Conservation (phyloP, 306 rosid genomes). For the Cicer arietinum region DNA sequence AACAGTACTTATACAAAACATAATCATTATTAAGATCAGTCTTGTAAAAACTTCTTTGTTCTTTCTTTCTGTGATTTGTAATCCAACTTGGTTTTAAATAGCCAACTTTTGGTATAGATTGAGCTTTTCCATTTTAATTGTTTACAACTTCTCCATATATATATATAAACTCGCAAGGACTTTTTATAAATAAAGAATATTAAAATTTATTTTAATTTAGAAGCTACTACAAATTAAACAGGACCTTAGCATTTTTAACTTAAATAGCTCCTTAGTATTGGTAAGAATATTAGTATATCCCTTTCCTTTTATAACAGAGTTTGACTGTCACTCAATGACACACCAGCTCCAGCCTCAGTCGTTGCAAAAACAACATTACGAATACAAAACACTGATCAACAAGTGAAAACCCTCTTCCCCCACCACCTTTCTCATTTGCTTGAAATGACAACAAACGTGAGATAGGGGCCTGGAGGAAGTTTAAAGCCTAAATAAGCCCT, state of each 20-base stretch:
- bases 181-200: too few species aligned
- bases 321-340: conserved; percentile 30
- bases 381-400: conserved; percentile 35
- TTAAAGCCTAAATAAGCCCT: conserved; percentile 34
- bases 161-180: too few species aligned
- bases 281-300: background rate
- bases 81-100: background rate
- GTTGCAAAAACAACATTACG: conserved; percentile 9
- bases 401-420: conserved; percentile 28
- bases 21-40: background rate
- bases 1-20: background rate
- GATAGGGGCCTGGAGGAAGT: conserved; percentile 33
- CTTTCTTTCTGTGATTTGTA: too few species aligned
- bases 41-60: background rate
- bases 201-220: background rate
- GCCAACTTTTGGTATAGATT: background rate
- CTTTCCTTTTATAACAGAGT: conserved; percentile 9
- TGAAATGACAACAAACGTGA: conserved; percentile 37
- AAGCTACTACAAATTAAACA: background rate
- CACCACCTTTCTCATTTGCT: conserved; percentile 9
- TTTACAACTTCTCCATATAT: background rate
- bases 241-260: background rate
- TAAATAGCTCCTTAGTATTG: background rate
- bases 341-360: background rate
- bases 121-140: background rate